Evolutionary conservation across 306 rosid species (phyloP), one percentile per base, ranked within the genome.

Genomic region (Quercus berberidifolia): DNA sequence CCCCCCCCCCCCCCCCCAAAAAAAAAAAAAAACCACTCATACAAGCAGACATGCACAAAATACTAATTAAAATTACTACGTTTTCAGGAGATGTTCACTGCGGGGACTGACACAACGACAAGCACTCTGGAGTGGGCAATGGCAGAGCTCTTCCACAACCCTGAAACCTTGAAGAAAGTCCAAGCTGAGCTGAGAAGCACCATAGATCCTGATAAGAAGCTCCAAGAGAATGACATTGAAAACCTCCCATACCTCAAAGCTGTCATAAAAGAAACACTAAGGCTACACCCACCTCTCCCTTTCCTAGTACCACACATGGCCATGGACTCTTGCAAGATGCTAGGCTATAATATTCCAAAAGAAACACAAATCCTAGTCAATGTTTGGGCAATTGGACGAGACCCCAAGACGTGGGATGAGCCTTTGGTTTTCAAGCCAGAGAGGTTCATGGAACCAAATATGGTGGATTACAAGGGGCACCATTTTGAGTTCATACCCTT

Each of bases 261-360:
- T 51, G 92, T 91, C 49, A 84, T 94, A 80, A 94, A 92, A 70
- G 98, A 94, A 73, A 94, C 98, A 8, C 81, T 94, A 41, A 88
- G 97, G 46, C 93, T 94, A 30, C 98, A 94, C 82, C 97, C 98
- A 26, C 98, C 98, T n/a, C 93, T 94, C 62, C 98, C 98, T 25
- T 84, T 94, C 78, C 51, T 94, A 74, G 96, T 94, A 65, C 98
- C 98, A 21, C 97, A 87, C 83, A 91, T 88, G 98, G 97, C 97
- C 69, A 82, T 85, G 92, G 88, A 87, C 25, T 72, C 89, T 1
- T 82, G 96, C 79, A 67, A 79, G 7, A 79, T 94, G 82, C 81
- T 69, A 10, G 93, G 92, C 68, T 87, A 87, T 75, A 8, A 54
- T 21, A 89, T 94, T 51, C 97, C 98, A 1, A 87, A 92, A 68